These are phyloP conservation scores for Epithemia pelagica DNA, from an alignment of 108 stramenopile species.

Conservation along the genomic window DNA sequence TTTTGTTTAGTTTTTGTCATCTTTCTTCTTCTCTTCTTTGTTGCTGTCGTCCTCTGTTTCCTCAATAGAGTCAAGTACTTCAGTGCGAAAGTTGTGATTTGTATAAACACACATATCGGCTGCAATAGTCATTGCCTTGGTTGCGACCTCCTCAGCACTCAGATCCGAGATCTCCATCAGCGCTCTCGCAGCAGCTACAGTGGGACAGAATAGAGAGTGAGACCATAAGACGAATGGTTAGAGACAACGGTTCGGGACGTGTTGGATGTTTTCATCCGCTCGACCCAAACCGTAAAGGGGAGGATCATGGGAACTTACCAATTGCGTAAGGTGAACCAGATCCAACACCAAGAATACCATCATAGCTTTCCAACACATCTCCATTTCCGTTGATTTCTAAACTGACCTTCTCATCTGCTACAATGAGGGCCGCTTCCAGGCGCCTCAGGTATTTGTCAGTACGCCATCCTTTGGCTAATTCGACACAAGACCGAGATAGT, in stretches of 20 bases:
- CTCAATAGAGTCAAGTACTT: constrained; percentile 6
- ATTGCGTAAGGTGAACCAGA: constrained; percentile 77
- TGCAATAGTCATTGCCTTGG: constrained; percentile 89
- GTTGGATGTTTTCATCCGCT: neutral
- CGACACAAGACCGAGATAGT: constrained; percentile 87
- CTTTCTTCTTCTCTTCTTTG: neutral
- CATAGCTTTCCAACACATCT: constrained; percentile 92
- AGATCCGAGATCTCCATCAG: constrained; percentile 78
- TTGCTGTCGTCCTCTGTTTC: neutral
- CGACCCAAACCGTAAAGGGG: neutral
- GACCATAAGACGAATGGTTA: constrained; percentile 1
- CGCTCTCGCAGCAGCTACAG: constrained; percentile 92
- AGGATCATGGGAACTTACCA: constrained; percentile 54
- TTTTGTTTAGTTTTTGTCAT: neutral
- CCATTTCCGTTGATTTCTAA: constrained; percentile 96
- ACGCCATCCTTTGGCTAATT: constrained; percentile 98
- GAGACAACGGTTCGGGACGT: neutral
- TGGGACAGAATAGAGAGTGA: neutral
- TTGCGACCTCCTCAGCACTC: constrained; percentile 88
- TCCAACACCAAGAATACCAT: constrained; percentile 89
- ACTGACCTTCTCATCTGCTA: constrained; percentile 75
- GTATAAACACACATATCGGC: constrained; percentile 96
- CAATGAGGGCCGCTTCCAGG: constrained; percentile 88
- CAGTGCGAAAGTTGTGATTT: constrained; percentile 72
- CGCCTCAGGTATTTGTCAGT: constrained; percentile 95